A percentile compares a stretch with the other conserved stretches of the same genome.
Evolutionary conservation across 1,284 basidiomycete species (phyloP).

Genomic region (Taiwanofungus camphoratus): DNA sequence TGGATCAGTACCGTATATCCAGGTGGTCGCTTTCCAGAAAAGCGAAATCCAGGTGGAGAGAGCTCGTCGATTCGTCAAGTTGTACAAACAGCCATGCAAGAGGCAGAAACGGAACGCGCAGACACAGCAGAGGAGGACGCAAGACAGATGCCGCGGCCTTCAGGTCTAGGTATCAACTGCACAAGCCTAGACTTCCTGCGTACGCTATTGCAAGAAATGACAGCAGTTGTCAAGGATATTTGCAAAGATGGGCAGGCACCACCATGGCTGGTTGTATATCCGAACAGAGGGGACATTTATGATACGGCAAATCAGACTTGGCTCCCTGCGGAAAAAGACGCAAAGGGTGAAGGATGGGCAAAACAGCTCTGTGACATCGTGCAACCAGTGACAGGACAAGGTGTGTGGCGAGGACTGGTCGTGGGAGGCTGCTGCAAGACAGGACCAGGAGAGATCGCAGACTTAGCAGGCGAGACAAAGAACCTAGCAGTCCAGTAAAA

Average conservation of each 20-base stretch:
- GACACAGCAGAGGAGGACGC: slow-evolving; percentile 13
- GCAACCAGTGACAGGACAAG: slow-evolving; percentile 12
- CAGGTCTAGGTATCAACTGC: slow-evolving; percentile 71
- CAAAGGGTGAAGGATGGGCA: slow-evolving; percentile 37
- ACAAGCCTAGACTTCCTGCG: slow-evolving; percentile 40
- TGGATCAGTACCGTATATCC: slow-evolving; percentile 77
- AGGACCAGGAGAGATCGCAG: slow-evolving; percentile 57
- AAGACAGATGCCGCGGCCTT: slow-evolving; percentile 27
- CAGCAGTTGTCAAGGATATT: slow-evolving; percentile 17
- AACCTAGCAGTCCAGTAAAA: neutral
- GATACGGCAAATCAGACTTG: slow-evolving; percentile 46
- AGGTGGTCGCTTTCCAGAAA: slow-evolving; percentile 44
- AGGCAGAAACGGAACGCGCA: neutral
- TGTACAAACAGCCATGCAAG: slow-evolving; percentile 28
- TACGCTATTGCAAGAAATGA: slow-evolving; percentile 31
- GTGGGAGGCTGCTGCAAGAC: slow-evolving; percentile 80
- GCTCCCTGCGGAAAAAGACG: slow-evolving; percentile 17
- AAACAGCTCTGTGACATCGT: slow-evolving; percentile 31
- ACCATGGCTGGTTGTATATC: slow-evolving; percentile 66
- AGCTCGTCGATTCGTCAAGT: slow-evolving; percentile 31
- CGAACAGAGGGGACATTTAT: slow-evolving; percentile 63
- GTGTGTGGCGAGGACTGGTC: slow-evolving; percentile 49
- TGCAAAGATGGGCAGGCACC: slow-evolving; percentile 1
- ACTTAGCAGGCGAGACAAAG: slow-evolving; percentile 9
- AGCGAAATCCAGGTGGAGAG: slow-evolving; percentile 21